A percentile compares a stretch with the other conserved stretches of the same genome.
phyloP scores from a whole-genome alignment of 495 filamentous ascomycete species.

The Platismatia glauca region DNA sequence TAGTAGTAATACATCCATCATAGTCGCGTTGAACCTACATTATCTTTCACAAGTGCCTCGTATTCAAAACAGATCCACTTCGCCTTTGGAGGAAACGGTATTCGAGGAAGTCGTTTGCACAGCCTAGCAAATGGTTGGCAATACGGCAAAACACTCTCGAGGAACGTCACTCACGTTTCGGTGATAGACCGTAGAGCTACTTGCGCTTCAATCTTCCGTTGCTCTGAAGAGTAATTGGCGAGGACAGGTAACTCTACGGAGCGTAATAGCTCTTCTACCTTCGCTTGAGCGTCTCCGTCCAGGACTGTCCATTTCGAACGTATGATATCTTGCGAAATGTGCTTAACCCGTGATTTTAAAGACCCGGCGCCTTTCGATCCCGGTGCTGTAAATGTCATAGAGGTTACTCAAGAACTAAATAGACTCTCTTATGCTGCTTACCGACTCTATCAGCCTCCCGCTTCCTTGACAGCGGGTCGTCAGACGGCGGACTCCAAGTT shows the following conservation, averaged over 20 bases:
- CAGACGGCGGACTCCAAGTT: neutral
- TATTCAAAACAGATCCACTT: slow-evolving; percentile 52
- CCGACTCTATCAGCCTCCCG: neutral
- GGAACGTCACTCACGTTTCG: slow-evolving; percentile 32
- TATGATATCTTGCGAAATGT: slow-evolving; percentile 48
- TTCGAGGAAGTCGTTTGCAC: slow-evolving; percentile 42
- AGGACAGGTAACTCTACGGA: slow-evolving; percentile 49
- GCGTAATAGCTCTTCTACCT: slow-evolving; percentile 44
- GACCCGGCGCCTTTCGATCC: neutral
- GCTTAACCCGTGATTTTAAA: slow-evolving; percentile 36
- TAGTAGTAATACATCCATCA: neutral
- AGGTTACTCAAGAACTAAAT: neutral
- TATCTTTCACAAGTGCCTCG: slow-evolving; percentile 49
- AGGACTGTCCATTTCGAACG: slow-evolving; percentile 51
- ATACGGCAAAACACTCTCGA: slow-evolving; percentile 9
- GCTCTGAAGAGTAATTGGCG: slow-evolving; percentile 44
- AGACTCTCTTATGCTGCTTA: slow-evolving; percentile 1
- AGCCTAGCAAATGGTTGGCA: slow-evolving; percentile 26
- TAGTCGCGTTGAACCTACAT: slow-evolving; percentile 29
- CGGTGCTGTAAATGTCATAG: neutral
- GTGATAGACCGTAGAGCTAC: slow-evolving; percentile 41
- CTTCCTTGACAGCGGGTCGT: neutral
- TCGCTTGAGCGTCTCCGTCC: slow-evolving; percentile 41
- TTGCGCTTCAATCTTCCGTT: slow-evolving; percentile 48
- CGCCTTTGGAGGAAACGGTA: slow-evolving; percentile 52